phyloP scores from a whole-genome alignment of 164 flowering plant genomes.

The Stephania yunnanensis region DNA sequence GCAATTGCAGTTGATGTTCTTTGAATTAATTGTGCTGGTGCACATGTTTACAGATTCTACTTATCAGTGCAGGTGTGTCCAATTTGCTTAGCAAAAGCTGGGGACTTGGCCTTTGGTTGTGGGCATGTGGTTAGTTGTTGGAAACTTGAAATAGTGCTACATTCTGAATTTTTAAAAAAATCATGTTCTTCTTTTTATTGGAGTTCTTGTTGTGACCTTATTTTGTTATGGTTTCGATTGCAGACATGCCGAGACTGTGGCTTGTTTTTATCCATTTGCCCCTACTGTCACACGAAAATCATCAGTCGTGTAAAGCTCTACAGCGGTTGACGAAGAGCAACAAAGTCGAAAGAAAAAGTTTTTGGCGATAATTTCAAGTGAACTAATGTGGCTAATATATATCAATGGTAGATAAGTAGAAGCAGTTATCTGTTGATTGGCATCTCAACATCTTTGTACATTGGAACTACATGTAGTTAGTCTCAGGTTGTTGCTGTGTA shows the following conservation, averaged over 20 bases:
- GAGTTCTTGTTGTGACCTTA: neutral
- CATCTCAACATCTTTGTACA: too few relatives aligned
- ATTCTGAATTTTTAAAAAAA: neutral
- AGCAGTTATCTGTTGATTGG: too few relatives aligned
- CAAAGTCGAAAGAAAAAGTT: too few relatives aligned
- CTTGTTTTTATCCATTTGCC: conserved; percentile 34
- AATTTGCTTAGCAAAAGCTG: conserved; percentile 43
- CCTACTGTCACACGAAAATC: conserved; percentile 44
- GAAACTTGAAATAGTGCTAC: neutral
- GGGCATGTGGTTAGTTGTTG: conserved; percentile 49
- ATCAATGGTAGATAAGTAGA: too few relatives aligned
- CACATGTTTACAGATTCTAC: neutral
- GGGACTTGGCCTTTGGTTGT: conserved; percentile 56
- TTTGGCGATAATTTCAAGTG: too few relatives aligned
- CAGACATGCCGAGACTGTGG: conserved; percentile 54
- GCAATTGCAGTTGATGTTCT: neutral
- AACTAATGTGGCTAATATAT: too few relatives aligned
- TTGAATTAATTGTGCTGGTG: neutral
- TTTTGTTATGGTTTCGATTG: neutral
- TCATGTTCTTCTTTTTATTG: neutral
- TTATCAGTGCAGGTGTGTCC: conserved; percentile 29
- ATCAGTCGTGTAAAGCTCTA: too few relatives aligned
- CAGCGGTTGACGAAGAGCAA: too few relatives aligned
- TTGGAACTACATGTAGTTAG: too few relatives aligned
- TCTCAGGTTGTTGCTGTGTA: too few relatives aligned